Evolutionary conservation across 2,329 filamentous ascomycete species (phyloP), one percentile per base, ranked within the genome.

Genomic region (Lasiodiplodia sp.): DNA sequence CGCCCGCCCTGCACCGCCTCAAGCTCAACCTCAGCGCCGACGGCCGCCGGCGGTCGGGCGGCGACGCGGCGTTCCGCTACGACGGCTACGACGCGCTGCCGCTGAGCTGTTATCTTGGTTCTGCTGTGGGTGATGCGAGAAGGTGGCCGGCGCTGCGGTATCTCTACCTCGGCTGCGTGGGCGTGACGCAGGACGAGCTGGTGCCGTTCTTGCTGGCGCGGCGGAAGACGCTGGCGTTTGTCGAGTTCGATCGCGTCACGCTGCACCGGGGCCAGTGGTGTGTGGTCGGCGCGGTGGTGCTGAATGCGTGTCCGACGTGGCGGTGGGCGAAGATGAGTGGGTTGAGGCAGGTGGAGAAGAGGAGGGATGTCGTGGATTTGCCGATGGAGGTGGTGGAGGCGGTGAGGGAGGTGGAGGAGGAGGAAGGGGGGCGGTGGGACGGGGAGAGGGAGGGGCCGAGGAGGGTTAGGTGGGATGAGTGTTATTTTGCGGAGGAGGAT

Each of bases 231-330:
- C 16, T 66, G 6, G 38, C 34, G 31, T 34, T 11, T 18, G 18
- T 57, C 25, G 64, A 66, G 37, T 51, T 66, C 37, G 64, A 66
- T 21, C 51, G 64, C n/a, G 31, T 56, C 14, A 8, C n/a, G 6
- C 49, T 66, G 31, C 3, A 7, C 2, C 37, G 1, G 18, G 64
- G 64, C 0, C 40, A 44, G 64, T 66, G 64, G 64, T 34, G 16
- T 2, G 51, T 40, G 8, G 49, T 66, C 14, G 53, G 64, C 16
- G 64, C 40, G 8, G 37, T 25, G 8, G 64, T 25, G 16, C 34
- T 44, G 18, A 6, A 25, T 1, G 16, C 18, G 34, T n/a, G 21
- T 7, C 51, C 51, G 34, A 7, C 28, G 40, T 57, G 53, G 51
- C 49, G 64, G 2, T 37, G 31, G 64, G 14, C 16, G 10, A 66